Evolutionary conservation across 306 rosid genomes (phyloP).

Genomic region (Psophocarpus tetragonolobus): DNA sequence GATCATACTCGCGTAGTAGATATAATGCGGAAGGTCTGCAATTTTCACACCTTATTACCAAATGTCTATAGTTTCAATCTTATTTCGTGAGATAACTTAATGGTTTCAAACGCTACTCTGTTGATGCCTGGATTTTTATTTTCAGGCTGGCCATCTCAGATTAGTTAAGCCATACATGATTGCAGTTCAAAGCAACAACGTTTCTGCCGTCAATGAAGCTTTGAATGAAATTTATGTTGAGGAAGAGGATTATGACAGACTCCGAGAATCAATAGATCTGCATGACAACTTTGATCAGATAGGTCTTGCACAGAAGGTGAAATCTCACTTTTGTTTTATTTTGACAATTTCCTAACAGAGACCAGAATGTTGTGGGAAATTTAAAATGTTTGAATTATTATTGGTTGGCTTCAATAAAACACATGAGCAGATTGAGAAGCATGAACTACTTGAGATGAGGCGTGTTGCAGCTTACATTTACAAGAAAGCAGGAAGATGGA

Average conservation of each 20-base stretch:
- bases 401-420: constrained; percentile 18
- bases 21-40: constrained; percentile 82
- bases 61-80: neutral
- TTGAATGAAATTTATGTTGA: constrained; percentile 87
- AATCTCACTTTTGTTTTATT: constrained; percentile 19
- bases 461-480: constrained; percentile 96
- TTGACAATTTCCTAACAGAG: constrained; percentile 52
- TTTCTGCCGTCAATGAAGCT: constrained; percentile 91
- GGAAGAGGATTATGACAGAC: constrained; percentile 94
- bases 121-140: neutral
- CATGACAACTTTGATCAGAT: constrained; percentile 94
- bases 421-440: constrained; percentile 81
- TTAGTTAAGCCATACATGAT: constrained; percentile 96
- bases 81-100: constrained; percentile 1
- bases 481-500: constrained; percentile 97
- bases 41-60: neutral
- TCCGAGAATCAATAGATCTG: constrained; percentile 91
- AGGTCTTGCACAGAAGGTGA: constrained; percentile 91
- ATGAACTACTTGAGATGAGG: constrained; percentile 96
- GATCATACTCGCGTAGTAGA: constrained; percentile 97
- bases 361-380: constrained; percentile 8
- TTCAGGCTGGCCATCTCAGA: constrained; percentile 87
- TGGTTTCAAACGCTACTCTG: constrained; percentile 16
- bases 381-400: constrained; percentile 13
- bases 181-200: constrained; percentile 97